Base-by-base conservation (phyloP, 2,329 filamentous ascomycete genomes). In the Fusarium compactum region DNA sequence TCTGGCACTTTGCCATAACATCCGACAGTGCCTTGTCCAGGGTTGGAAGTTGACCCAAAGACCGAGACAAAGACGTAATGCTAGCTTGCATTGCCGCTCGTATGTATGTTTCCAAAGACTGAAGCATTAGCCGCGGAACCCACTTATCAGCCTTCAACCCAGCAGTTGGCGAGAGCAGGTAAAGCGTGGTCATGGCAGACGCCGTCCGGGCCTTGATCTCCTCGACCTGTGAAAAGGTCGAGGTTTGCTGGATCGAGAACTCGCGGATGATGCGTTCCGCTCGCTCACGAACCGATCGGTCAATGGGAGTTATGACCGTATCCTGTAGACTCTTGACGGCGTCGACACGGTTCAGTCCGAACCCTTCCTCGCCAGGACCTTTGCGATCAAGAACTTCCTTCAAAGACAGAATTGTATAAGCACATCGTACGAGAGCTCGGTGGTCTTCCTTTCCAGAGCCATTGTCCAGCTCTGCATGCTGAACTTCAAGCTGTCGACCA, bases 401-500 rank as follows among this genome's bases (percentile, higher is more conserved):
- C 43, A 98, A 81, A 15, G 89, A 91, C 9, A 98, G 78, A 11
- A 98, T 83, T 0, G 93, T 95, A 77, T 94, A 89, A 0, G 93
- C 90, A 53, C 93, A 96, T 45, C 93, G 87, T n/a, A 97, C 89
- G 75, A 98, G 86, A 2, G 92, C 91, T 45, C 90, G 85, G 74
- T 95, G 91, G 70, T 96, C 93, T 72, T 94, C 91, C 68, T 88
- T 89, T 60, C 83, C 85, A 29, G 77, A 18, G 25, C 60, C 65
- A 10, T 50, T 63, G 20, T 75, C 67, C 56, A 83, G 83, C 79
- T 97, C 94, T 0, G 88, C 84, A 76, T 97, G 87, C 78, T 97
- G 92, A n/a, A 92, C 87, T 78, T 98, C 94, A 14, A 99, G 86
- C 81, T 97, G 94, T 46, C 95, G 85, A 1, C 93, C 94, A 5